A percentile compares a stretch with the other conserved stretches of the same genome.
phyloP scores from a whole-genome alignment of 2,329 filamentous ascomycete genomes.

The Coniochaeta sp. region DNA sequence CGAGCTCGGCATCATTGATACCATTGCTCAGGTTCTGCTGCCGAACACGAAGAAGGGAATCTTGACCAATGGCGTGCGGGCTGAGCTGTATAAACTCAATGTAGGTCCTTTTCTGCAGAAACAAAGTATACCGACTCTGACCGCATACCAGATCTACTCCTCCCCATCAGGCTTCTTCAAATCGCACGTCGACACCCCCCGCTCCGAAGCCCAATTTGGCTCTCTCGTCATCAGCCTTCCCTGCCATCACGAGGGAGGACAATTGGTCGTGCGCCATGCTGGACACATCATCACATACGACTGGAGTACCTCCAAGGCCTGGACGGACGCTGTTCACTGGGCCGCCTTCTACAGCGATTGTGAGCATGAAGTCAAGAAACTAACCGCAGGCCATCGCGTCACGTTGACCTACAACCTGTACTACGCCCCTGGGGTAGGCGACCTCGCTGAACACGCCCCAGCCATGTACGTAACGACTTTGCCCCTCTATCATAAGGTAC shows the following conservation, averaged over 20 bases:
- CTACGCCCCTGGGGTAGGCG: constrained; percentile 25
- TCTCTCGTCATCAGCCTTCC: constrained; percentile 47
- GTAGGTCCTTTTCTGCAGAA: constrained; percentile 9
- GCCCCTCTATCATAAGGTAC: constrained; percentile 27
- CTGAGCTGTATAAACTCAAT: constrained; percentile 53
- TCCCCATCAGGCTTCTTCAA: constrained; percentile 43
- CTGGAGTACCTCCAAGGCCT: constrained; percentile 23
- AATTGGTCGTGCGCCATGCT: constrained; percentile 33
- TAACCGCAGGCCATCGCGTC: constrained; percentile 44
- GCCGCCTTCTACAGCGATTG: constrained; percentile 47
- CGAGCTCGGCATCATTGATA: constrained; percentile 42
- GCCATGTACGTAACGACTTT: constrained; percentile 23
- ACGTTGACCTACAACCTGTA: constrained; percentile 56
- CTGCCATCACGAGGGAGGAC: constrained; percentile 28
- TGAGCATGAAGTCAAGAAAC: constrained; percentile 42
- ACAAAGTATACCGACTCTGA: constrained; percentile 3
- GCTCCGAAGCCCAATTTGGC: constrained; percentile 39
- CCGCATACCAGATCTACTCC: constrained; percentile 35
- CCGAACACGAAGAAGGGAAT: constrained; percentile 16
- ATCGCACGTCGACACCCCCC: constrained; percentile 46
- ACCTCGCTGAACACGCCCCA: constrained; percentile 6
- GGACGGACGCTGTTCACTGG: constrained; percentile 27
- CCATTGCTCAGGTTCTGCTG: constrained; percentile 38
- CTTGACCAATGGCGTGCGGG: constrained; percentile 26
- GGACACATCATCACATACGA: constrained; percentile 29